A percentile compares a stretch with the other conserved stretches of the same genome.
Conservation (phyloP, 1,284 basidiomycete species). For the Flammula alnicola region DNA sequence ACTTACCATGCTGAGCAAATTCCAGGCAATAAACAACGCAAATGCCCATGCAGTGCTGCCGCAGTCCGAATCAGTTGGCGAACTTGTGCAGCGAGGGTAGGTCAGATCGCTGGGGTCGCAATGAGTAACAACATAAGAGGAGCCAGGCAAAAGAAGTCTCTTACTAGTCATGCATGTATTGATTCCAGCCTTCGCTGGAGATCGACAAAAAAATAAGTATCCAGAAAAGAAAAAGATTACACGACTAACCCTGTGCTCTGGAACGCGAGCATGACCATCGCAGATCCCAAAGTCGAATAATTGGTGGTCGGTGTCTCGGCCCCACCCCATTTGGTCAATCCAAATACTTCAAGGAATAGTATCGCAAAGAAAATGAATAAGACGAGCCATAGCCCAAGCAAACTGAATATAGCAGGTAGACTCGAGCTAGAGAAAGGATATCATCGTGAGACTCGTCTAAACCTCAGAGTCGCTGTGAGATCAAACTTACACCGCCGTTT, state of each 20-base stretch:
- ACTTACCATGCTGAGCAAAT: conserved; percentile 92
- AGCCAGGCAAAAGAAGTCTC: conserved; percentile 34
- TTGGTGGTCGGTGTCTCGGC: conserved; percentile 78
- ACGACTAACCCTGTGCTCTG: conserved; percentile 71
- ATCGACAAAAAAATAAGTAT: conserved; percentile 14
- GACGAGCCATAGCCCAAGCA: conserved; percentile 90
- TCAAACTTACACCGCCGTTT: conserved; percentile 93
- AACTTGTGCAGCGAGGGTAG: conserved; percentile 86
- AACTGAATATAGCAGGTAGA: conserved; percentile 85
- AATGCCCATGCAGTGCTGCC: conserved; percentile 89
- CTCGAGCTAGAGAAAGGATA: conserved; percentile 63
- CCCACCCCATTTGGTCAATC: conserved; percentile 87
- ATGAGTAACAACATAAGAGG: conserved; percentile 10
- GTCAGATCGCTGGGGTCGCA: conserved; percentile 60
- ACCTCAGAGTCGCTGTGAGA: no score
- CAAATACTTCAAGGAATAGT: conserved; percentile 91
- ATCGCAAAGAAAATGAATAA: conserved; percentile 94
- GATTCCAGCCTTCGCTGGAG: conserved; percentile 88
- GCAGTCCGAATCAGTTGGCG: conserved; percentile 77
- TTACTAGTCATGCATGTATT: conserved; percentile 94
- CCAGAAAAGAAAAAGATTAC: conserved; percentile 9
- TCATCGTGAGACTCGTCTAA: conserved; percentile 1
- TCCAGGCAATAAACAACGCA: conserved; percentile 94
- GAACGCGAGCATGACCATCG: conserved; percentile 86
- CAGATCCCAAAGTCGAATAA: conserved; percentile 80